Evolutionary conservation across 176 grass and related monocot species (phyloP).

Genomic region (Paspalum notatum): DNA sequence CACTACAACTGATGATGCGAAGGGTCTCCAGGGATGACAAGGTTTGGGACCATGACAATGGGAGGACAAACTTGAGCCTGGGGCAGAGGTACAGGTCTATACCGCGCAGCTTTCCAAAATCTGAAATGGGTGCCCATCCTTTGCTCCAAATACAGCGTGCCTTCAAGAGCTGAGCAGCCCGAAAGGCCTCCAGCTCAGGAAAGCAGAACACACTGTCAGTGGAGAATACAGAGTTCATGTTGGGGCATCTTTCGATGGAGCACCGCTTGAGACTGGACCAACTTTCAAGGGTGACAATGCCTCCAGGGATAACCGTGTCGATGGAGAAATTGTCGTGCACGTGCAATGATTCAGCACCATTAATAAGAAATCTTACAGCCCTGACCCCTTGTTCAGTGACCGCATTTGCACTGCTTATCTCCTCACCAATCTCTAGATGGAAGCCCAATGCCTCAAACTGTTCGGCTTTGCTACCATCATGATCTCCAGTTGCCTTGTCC

Average conservation of each 20-base stretch:
- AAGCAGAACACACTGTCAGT: background rate
- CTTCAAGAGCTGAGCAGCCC: background rate
- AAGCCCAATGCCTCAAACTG: background rate
- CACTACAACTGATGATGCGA: background rate
- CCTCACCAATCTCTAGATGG: slow-evolving; percentile 19
- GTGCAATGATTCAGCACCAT: background rate
- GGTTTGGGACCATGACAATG: background rate
- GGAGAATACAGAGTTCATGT: background rate
- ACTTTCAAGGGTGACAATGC: background rate
- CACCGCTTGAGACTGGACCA: background rate
- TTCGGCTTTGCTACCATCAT: background rate
- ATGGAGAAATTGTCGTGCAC: background rate
- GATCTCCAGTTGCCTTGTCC: background rate
- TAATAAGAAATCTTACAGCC: background rate
- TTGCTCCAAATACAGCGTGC: background rate
- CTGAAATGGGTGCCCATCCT: background rate
- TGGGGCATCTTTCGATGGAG: background rate
- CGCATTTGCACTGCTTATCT: background rate
- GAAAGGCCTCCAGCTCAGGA: background rate
- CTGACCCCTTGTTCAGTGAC: background rate
- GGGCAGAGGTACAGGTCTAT: background rate
- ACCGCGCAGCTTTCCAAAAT: background rate
- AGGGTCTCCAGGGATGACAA: background rate
- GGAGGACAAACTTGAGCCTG: background rate
- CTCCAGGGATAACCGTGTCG: background rate